phyloP scores from a whole-genome alignment of 2,329 filamentous ascomycete genomes.

The Botrytis hyacinthi region DNA sequence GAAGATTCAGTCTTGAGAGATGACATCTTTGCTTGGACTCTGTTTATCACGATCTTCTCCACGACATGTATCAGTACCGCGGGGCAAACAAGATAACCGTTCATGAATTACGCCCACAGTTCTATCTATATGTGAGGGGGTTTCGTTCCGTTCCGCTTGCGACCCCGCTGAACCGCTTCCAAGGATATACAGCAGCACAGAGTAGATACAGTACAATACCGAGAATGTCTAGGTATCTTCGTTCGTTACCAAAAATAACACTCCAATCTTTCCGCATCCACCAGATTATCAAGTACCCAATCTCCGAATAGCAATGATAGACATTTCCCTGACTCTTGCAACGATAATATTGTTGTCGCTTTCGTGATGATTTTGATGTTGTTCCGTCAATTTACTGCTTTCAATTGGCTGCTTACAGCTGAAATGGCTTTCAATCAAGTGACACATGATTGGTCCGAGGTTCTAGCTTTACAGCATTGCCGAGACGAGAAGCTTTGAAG shows the following conservation, averaged over 20 bases:
- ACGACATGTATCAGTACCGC: neutral
- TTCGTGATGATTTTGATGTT: neutral
- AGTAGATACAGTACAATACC: neutral
- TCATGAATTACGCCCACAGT: neutral
- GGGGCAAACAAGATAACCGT: neutral
- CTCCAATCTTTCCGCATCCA: neutral
- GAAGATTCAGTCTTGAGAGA: neutral
- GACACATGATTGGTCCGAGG: constrained; percentile 24
- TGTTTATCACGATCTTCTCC: neutral
- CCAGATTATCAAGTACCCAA: neutral
- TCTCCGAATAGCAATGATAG: neutral
- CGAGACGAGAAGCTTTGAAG: constrained; percentile 21
- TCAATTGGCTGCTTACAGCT: constrained; percentile 10
- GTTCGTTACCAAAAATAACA: neutral
- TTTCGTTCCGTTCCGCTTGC: neutral
- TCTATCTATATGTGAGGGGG: too few species aligned
- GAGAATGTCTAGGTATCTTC: neutral
- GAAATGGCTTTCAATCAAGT: constrained; percentile 21
- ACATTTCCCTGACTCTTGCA: neutral
- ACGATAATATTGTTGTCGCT: neutral
- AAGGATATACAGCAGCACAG: neutral
- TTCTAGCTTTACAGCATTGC: constrained; percentile 15
- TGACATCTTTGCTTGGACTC: neutral
- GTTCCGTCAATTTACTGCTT: neutral
- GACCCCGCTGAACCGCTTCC: neutral